phyloP scores from a whole-genome alignment of 169 alveolate genomes.

The Cryptosporidium parvum region DNA sequence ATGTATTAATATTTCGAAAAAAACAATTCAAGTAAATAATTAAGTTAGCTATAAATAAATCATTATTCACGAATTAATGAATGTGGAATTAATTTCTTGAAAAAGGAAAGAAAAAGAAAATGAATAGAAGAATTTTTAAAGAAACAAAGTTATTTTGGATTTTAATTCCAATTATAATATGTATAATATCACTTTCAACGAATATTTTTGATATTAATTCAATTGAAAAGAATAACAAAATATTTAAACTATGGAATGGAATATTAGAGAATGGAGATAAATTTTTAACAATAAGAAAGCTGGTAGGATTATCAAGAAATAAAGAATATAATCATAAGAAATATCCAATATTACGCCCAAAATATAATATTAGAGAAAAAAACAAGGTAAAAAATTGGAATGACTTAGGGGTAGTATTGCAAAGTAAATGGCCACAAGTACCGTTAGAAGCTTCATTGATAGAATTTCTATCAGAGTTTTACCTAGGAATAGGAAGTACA shows the following conservation, averaged over 20 bases:
- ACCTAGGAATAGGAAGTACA: constrained; percentile 30
- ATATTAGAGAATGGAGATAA: neutral
- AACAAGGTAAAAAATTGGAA: constrained; percentile 16
- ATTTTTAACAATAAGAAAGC: neutral
- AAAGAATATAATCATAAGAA: constrained; percentile 2
- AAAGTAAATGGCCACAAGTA: constrained; percentile 68
- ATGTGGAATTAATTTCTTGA: neutral
- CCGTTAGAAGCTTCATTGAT: constrained; percentile 53
- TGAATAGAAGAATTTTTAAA: neutral
- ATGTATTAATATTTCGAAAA: neutral
- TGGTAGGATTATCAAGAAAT: neutral
- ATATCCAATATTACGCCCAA: constrained; percentile 50
- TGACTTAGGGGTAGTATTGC: constrained; percentile 43
- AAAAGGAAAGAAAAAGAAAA: neutral
- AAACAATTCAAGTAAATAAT: neutral
- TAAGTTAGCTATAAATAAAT: neutral
- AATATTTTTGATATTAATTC: neutral
- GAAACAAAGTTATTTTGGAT: neutral
- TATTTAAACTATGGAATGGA: neutral
- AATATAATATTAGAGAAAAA: constrained; percentile 19
- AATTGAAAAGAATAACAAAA: neutral
- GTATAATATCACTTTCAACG: neutral
- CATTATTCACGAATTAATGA: neutral
- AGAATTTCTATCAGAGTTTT: constrained; percentile 48
- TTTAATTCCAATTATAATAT: neutral